A percentile compares a stretch with the other conserved stretches of the same genome.
Conservation (phyloP, 805 yeast genomes). For the Wickerhamiella azymoides region DNA sequence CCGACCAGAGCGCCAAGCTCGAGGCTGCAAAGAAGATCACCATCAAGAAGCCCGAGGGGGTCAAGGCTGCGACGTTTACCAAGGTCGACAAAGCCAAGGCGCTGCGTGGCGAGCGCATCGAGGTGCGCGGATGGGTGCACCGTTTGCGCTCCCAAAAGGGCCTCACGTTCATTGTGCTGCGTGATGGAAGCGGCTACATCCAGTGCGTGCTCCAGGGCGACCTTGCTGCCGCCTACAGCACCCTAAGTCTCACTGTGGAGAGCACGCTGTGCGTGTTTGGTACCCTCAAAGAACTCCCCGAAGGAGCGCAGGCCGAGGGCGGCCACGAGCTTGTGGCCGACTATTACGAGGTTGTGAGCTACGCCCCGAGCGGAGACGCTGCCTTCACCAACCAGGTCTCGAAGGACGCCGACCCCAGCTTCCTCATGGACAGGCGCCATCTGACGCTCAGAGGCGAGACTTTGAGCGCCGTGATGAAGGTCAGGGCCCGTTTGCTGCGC, state of each 20-base stretch:
- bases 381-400: conserved; percentile 88
- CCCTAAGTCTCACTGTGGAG: conserved; percentile 76
- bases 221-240: conserved; percentile 78
- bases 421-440: conserved; percentile 89
- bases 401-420: conserved; percentile 86
- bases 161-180: conserved; percentile 71
- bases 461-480: conserved; percentile 82
- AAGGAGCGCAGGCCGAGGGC: conserved; percentile 95
- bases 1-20: conserved; percentile 58
- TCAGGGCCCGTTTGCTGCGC: conserved; percentile 65
- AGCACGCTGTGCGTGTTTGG: conserved; percentile 74
- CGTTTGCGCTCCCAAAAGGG: conserved; percentile 89
- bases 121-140: conserved; percentile 90
- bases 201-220: conserved; percentile 86
- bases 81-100: conserved; percentile 47
- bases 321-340: conserved; percentile 90
- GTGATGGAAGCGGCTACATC: conserved; percentile 89
- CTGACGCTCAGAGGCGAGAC: conserved; percentile 94
- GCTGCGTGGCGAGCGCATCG: conserved; percentile 53
- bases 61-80: conserved; percentile 47
- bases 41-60: conserved; percentile 57
- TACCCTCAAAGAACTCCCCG: conserved; percentile 69
- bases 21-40: conserved; percentile 68
- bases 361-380: conserved; percentile 94
- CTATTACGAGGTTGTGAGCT: conserved; percentile 75